Base-by-base conservation (phyloP, 768 basidiomycete species). In the Suillus paluster region DNA sequence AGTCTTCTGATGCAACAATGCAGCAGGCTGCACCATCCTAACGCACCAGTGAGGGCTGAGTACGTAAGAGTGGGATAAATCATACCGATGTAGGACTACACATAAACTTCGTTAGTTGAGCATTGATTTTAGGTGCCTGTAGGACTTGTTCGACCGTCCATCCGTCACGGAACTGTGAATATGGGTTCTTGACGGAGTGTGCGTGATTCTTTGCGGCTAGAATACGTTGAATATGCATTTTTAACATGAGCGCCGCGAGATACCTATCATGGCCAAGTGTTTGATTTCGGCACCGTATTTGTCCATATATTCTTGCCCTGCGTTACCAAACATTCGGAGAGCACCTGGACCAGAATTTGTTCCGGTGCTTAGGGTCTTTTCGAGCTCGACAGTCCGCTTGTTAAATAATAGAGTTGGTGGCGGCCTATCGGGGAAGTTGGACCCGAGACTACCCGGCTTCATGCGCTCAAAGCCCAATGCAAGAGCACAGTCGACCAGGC, bases 381-480 rank as follows among this genome's bases (percentile, higher is more conserved):
- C 89, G 4, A 88, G 69, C 59, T 84, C 85, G 2, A 64, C 53
- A 0, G 78, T 79, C 19, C 79, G 80, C n/a, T 71, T 59, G 56
- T 78, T 62, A 60, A 89, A 79, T 1, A 88, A 69, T 3, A 64
- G 30, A 3, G 79, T 82, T 0, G 91, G 89, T 6, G 82, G 72
- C 12, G 67, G 59, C 33, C 82, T 76, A 65, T 83, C 84, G 0
- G 85, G 83, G 66, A 85, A 93, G 69, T 86, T 83, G 14, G 84
- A 85, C 8, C 86, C 85, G 8, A 93, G 77, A 68, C 87, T 88
- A 34, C 91, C 91, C 5, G 87, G 87, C 21, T 83, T 80, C 90
- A 94, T 94, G 39, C 90, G 88, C 73, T 95, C 94, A 66, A 95
- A 95, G 12, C 94, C 93, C 1, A 95, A 84, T 0, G 94, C 93